Percentiles rank a stretch among this genome's conserved stretches.
Evolutionary conservation across 768 basidiomycete genomes (phyloP).

Genomic region (Trametes cubensis): DNA sequence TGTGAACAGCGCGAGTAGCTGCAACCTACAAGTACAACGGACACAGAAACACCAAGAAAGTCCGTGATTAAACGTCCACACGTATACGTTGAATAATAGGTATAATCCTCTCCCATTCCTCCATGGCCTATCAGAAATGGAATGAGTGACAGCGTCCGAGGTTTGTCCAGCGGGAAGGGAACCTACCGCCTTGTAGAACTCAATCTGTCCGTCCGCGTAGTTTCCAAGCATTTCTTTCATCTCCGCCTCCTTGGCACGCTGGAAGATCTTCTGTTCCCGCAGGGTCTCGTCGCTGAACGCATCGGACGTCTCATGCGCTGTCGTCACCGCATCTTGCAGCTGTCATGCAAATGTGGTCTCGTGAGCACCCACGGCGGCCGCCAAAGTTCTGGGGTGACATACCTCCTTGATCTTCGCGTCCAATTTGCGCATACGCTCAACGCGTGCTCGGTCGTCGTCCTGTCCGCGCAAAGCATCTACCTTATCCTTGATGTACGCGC

Average conservation of each 20-base stretch:
- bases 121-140: conserved; percentile 68
- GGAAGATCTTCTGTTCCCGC: conserved; percentile 88
- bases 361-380: neutral
- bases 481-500: conserved; percentile 88
- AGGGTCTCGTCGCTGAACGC: conserved; percentile 96
- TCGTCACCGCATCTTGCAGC: conserved; percentile 96
- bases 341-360: conserved; percentile 36
- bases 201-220: conserved; percentile 93
- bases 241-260: conserved; percentile 87
- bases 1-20: conserved; percentile 5
- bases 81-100: conserved; percentile 92
- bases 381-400: neutral
- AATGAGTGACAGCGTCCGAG: conserved; percentile 19
- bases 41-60: conserved; percentile 19
- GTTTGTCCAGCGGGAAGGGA: neutral
- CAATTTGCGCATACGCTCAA: conserved; percentile 91
- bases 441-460: conserved; percentile 90
- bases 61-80: conserved; percentile 71
- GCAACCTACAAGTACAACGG: conserved; percentile 21
- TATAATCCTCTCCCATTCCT: conserved; percentile 96
- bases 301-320: conserved; percentile 93
- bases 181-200: conserved; percentile 83
- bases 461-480: conserved; percentile 91
- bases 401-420: conserved; percentile 97
- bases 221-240: conserved; percentile 95